These are phyloP conservation scores for Licmophora abbreviata DNA, from an alignment of 108 stramenopile genomes.

Conservation along the genomic window DNA sequence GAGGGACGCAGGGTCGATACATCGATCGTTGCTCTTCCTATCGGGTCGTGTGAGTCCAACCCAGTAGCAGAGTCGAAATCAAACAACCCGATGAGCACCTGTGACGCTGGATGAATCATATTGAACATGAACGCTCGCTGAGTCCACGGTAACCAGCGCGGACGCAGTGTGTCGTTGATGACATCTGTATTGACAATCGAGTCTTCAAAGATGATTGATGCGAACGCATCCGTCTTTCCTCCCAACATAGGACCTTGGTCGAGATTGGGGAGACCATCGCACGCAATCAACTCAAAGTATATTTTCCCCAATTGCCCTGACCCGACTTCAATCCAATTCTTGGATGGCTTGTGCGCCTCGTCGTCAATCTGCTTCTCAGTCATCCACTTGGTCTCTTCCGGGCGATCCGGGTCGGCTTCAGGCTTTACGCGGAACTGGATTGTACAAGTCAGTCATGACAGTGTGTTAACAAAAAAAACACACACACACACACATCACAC, in stretches of 20 bases:
- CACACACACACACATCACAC: neutral
- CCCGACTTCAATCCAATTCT: slow-evolving; percentile 56
- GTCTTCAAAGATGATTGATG: slow-evolving; percentile 35
- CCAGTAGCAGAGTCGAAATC: slow-evolving; percentile 42
- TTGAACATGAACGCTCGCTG: slow-evolving; percentile 54
- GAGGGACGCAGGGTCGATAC: slow-evolving; percentile 42
- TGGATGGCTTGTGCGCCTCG: slow-evolving; percentile 26
- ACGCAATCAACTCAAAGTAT: slow-evolving; percentile 48
- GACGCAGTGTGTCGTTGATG: slow-evolving; percentile 53
- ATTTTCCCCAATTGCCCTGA: slow-evolving; percentile 26
- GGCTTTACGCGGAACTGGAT: slow-evolving; percentile 43
- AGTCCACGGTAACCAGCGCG: slow-evolving; percentile 69
- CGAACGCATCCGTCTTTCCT: slow-evolving; percentile 46
- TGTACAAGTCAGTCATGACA: neutral
- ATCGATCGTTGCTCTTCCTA: slow-evolving; percentile 52
- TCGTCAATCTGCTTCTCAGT: slow-evolving; percentile 28
- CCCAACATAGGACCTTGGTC: slow-evolving; percentile 51
- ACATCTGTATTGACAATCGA: slow-evolving; percentile 43
- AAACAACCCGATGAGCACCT: slow-evolving; percentile 48
- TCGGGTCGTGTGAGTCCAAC: slow-evolving; percentile 36
- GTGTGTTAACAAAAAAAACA: slow-evolving; percentile 3
- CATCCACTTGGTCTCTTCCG: slow-evolving; percentile 29
- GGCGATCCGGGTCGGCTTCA: slow-evolving; percentile 51
- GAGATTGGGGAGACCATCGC: slow-evolving; percentile 44
- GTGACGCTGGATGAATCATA: slow-evolving; percentile 48